A percentile compares a stretch with the other conserved stretches of the same genome.
Evolutionary conservation across 306 rosid genomes (phyloP).

Genomic region (Fragaria iinumae): DNA sequence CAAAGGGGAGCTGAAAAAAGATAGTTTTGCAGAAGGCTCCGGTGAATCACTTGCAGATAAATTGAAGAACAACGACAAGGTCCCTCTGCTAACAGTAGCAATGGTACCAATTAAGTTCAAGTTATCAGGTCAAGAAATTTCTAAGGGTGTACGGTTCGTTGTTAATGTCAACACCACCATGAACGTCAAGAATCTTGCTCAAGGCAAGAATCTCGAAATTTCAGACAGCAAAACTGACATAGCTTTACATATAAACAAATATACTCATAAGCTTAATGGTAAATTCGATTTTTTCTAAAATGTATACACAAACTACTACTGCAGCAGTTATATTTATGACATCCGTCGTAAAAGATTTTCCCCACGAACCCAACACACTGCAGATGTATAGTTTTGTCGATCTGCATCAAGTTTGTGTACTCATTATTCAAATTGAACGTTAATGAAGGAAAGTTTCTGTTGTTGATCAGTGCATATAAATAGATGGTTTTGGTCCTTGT

Average conservation of each 20-base stretch:
- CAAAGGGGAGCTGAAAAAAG: conserved; percentile 15
- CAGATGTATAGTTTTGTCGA: background rate
- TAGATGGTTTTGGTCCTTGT: too few relatives aligned
- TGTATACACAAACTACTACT: background rate
- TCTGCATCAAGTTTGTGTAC: background rate
- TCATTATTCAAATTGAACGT: background rate
- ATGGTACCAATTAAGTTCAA: conserved; percentile 16
- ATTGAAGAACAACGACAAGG: conserved; percentile 11
- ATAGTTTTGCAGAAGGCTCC: background rate
- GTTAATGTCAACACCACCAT: conserved; percentile 23
- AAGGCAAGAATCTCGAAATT: conserved; percentile 18
- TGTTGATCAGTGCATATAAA: too few relatives aligned
- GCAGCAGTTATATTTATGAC: background rate
- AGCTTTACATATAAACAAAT: background rate
- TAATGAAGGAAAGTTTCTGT: too few relatives aligned
- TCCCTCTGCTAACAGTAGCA: conserved; percentile 16
- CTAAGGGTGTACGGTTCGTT: background rate
- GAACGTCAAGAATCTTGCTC: conserved; percentile 20
- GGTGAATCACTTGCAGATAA: conserved; percentile 20
- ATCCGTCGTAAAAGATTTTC: background rate
- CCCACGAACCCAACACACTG: background rate
- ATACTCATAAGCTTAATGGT: background rate
- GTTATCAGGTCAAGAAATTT: background rate
- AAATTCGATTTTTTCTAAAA: background rate
- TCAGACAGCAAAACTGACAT: conserved; percentile 11